Base-by-base conservation (phyloP, 176 grass and related monocot species). In the Hyparrhenia diplandra region DNA sequence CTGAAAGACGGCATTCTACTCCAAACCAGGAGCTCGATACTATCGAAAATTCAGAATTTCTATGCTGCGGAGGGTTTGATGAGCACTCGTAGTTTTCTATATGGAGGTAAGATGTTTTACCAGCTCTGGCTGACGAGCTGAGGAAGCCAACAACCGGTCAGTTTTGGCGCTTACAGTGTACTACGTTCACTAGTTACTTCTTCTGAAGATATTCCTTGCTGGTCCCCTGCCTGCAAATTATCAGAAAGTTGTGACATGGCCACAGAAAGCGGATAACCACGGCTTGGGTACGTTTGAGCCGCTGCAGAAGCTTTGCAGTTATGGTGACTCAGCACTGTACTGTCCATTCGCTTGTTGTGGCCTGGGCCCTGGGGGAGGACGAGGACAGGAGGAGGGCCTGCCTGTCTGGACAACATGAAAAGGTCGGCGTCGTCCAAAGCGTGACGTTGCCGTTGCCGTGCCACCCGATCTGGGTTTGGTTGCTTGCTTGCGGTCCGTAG, bases 201-300 rank as follows among this genome's bases (percentile, higher is more conserved):
- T 25, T 43, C 11, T n/a, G n/a, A n/a, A n/a, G 12, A 9, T 9
- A 6, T 78, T 13, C 10, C 43, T 45, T n/a, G n/a, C n/a, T n/a
- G n/a, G n/a, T n/a, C n/a, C n/a, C n/a, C n/a, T 23, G 20, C 36
- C 32, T 25, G 17, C 46, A 23, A 23, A 61, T 31, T 64, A 71
- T 36, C 59, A 43, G 76, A 39, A 73, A 79, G 81, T 23, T 18
- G 75, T 80, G 75, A 88, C 61, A 46, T 65, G 61, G 46, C 60
- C 86, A 51, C 75, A 60, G 37, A 74, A 13, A 68, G 75, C n/a
- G 55, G 81, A 80, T 88, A 61, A 80, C 75, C 21, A 47, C 1
- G 24, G 10, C 5, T 35, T 68, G 43, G 43, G 12, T n/a, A n/a
- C n/a, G n/a, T 45, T 45, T 43, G 12, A 13, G 10, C 41, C 41